Evolutionary conservation across 257 asterid species (phyloP).

Genomic region (Solanum gracilifrons): DNA sequence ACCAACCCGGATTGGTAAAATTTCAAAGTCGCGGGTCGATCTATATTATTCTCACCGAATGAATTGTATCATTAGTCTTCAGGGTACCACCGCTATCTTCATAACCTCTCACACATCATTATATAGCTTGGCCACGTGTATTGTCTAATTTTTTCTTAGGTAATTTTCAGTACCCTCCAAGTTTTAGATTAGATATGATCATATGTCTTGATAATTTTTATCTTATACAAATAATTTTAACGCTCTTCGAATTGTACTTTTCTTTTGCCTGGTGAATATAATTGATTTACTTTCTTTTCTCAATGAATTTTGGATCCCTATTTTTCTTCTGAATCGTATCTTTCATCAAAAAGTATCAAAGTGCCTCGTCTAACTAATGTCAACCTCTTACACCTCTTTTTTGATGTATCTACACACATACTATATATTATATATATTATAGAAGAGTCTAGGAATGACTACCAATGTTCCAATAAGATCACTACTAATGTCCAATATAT

Average conservation of each 20-base stretch:
- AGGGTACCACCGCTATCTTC: not conserved
- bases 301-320: too few species aligned
- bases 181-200: not conserved
- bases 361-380: not conserved
- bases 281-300: not conserved
- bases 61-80: not conserved
- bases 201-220: not conserved
- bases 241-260: not conserved
- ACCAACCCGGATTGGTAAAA: too few species aligned
- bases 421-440: too few species aligned
- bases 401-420: not conserved
- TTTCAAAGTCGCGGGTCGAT: not conserved
- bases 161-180: not conserved
- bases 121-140: not conserved
- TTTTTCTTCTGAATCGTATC: too few species aligned
- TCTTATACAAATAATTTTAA: not conserved
- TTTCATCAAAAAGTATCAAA: too few species aligned
- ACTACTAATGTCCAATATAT: too few species aligned
- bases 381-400: not conserved
- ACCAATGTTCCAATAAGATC: too few species aligned
- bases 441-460: too few species aligned
- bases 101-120: not conserved
- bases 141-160: not conserved
- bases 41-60: not conserved
- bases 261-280: not conserved